Base-by-base conservation (phyloP, 176 grass and related monocot genomes). In the Urochloa ruziziensis region DNA sequence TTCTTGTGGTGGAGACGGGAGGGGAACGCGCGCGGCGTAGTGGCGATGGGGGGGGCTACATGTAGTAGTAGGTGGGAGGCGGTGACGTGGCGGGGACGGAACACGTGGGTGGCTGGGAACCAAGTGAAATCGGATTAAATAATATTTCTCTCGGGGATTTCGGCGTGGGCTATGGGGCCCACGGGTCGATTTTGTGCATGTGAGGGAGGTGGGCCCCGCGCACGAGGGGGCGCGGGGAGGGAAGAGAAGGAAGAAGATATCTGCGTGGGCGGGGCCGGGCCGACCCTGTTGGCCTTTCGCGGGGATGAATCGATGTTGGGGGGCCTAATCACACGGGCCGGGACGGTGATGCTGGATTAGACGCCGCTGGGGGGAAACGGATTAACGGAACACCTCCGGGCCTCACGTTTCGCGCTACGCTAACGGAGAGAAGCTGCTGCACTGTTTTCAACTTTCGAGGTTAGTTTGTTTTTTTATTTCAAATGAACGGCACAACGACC, bases 1-100 rank as follows among this genome's bases (percentile, higher is more conserved):
- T 37, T 77, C 5, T 15, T 32, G 75, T 29, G 54, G 40, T 36
- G 17, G 44, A 12, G 35, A 36, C 10, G 19, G 44, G 3, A 39
- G 35, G 36, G 30, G 67, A 15, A 13, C 17, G 36, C n/a, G 62
- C 7, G 48, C 65, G 54, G 17, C 6, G 32, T 2, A 51, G 40
- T 36, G 80, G 37, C 3, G 54, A 37, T 60, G 53, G 53, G 57
- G n/a, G n/a, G 70, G 13, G 62, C 34, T 77, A 90, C 23, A 90
- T 86, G 88, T 82, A 92, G 80, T 40, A 48, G 75, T 67, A 73
- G 73, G 82, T 83, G 84, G 66, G 79, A 40, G 79, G 62, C 54
- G 84, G 58, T 73, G 74, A 66, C 79, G 79, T 66, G 66, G 48
- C 67, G 23, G 2, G 46, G 7, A 0, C 0, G 58, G 65, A 1